Base-by-base conservation (phyloP, 768 basidiomycete genomes). In the Antrodiella citrinella region DNA sequence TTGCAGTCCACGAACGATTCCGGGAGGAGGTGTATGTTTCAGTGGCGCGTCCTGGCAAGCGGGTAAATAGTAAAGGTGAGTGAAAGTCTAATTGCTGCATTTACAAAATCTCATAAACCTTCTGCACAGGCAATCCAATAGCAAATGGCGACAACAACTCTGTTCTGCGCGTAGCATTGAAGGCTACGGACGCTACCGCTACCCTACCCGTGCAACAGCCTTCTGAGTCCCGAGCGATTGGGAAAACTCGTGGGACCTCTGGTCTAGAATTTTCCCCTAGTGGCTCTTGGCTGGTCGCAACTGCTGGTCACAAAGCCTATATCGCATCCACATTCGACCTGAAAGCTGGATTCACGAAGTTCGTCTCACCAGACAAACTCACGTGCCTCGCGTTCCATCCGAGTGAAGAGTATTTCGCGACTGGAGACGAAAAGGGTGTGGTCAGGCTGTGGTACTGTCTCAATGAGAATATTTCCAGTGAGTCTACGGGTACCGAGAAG, bases 391-490 rank as follows among this genome's bases (percentile, higher is more conserved):
- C 88, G 4, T 87, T 89, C 63, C 91, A 95, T 64, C 95, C 95
- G 2, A 74, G 72, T 46, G 86, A 96, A 54, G 90, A 94, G 50
- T 94, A 88, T 67, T 96, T 98, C 64, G 96, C 92, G 2, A 96
- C 95, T 0, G 96, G 96, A 21, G 94, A 98, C 59, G 73, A 71
- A 19, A 81, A 81, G 54, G 96, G 96, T 49, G 73, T 78, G 55
- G 85, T 99, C 44, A 77, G 90, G 26, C 64, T 98, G 5, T 98
- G 95, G 93, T 93, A 96, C 64, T 95, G 91, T 66, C 74, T 95
- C 15, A 79, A 84, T 54, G 78, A 85, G 58, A 72, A 72, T 20
- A 61, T 75, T 21, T 62, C 67, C 25, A 30, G 53, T 30, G 76
- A 75, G 59, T 72, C 73, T 39, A 71, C 73, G 26, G 81, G 81